phyloP scores from a whole-genome alignment of 768 basidiomycete genomes.

The Mycena crocata region DNA sequence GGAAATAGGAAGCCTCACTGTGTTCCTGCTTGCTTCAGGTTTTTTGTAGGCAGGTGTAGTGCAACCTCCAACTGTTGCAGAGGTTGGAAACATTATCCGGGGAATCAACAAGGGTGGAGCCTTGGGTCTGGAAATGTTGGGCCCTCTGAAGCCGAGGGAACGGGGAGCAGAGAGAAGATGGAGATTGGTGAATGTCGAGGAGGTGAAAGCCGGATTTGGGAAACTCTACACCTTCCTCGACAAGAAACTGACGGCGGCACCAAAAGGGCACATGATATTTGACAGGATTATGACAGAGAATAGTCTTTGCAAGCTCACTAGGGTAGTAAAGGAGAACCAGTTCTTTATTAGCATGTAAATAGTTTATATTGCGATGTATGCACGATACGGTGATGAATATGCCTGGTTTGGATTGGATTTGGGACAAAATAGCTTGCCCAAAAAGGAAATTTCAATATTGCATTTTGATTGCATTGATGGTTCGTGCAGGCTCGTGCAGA shows the following conservation, averaged over 20 bases:
- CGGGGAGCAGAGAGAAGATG: not conserved
- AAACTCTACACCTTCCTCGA: not conserved
- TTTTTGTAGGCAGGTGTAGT: slow-evolving; percentile 6
- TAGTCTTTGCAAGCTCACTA: not conserved
- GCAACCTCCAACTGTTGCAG: not conserved
- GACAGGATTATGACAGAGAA: slow-evolving; percentile 9
- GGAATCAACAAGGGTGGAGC: slow-evolving; percentile 1
- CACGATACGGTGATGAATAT: no score
- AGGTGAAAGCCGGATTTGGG: not conserved
- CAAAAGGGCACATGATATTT: not conserved
- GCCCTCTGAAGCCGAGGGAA: not conserved
- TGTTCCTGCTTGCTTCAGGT: slow-evolving; percentile 1
- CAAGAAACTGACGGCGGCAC: not conserved
- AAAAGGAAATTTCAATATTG: no score
- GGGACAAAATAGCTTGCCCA: no score
- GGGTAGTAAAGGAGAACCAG: not conserved
- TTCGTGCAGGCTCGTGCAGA: no score
- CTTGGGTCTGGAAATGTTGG: not conserved
- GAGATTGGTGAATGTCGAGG: not conserved
- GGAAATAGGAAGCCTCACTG: not conserved
- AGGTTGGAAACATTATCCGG: slow-evolving; percentile 5
- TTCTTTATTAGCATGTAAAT: no score
- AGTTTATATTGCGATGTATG: no score
- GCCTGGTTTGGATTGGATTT: no score
- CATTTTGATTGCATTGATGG: no score